phyloP scores from a whole-genome alignment of 1,284 basidiomycete genomes.

The Cutaneotrichosporon mucoides region DNA sequence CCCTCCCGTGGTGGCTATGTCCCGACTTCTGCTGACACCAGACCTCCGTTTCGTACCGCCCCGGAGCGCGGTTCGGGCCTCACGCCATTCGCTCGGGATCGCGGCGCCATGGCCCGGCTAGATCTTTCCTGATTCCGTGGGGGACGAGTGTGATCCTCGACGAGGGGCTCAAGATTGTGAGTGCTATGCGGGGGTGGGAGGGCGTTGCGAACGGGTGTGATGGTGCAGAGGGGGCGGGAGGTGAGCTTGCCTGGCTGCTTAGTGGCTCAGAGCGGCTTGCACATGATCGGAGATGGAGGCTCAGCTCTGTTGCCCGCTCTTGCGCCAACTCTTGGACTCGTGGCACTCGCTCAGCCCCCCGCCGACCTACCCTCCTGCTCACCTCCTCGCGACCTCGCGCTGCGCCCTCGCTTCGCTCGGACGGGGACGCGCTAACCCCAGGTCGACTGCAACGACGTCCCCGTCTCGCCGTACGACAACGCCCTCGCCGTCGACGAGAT shows the following conservation, averaged over 20 bases:
- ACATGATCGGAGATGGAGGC: too few relatives aligned
- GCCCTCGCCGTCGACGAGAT: constrained; percentile 49
- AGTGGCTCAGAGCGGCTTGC: too few relatives aligned
- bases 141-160: constrained; percentile 14
- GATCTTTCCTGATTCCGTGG: constrained; percentile 17
- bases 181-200: background rate
- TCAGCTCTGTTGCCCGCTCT: too few relatives aligned
- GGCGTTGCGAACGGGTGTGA: too few relatives aligned
- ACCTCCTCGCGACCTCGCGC: too few relatives aligned
- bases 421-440: constrained; percentile 7
- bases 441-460: constrained; percentile 50
- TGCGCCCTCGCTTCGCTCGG: background rate
- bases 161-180: constrained; percentile 16
- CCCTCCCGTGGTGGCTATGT: too few relatives aligned
- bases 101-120: constrained; percentile 11
- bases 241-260: too few relatives aligned
- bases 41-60: constrained; percentile 21
- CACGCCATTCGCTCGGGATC: constrained; percentile 35
- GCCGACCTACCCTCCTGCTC: too few relatives aligned
- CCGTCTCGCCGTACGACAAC: constrained; percentile 50
- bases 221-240: too few relatives aligned
- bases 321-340: too few relatives aligned
- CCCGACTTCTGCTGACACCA: constrained; percentile 4
- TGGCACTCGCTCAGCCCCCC: too few relatives aligned
- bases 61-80: constrained; percentile 47